Evolutionary conservation across 75 land plant species (phyloP).

Genomic region (Selaginella moellendorffii): DNA sequence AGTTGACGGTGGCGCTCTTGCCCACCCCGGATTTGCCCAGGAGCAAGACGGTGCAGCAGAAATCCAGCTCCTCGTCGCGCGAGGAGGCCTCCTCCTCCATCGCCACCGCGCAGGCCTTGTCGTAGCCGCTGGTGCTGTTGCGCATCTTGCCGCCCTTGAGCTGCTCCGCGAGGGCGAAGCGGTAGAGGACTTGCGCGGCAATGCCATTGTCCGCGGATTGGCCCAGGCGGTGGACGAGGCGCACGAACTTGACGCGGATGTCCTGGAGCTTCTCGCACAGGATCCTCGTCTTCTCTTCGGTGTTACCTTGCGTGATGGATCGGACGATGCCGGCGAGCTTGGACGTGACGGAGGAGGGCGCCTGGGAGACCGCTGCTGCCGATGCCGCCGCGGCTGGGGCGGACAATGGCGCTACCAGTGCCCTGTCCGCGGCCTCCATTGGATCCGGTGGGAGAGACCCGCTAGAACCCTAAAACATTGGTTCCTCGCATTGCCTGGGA

Average conservation of each 20-base stretch:
- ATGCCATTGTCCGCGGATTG: background rate
- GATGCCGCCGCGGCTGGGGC: background rate
- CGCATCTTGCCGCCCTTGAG: slow-evolving; percentile 1
- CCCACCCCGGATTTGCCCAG: slow-evolving; percentile 7
- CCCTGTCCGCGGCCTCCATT: background rate
- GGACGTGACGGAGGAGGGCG: background rate
- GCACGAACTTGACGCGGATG: slow-evolving; percentile 3
- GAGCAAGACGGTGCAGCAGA: background rate
- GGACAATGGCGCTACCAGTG: background rate
- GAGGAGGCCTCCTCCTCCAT: background rate
- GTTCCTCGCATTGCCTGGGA: too few relatives aligned
- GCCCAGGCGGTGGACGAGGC: background rate
- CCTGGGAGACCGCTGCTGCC: background rate
- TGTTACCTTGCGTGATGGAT: background rate
- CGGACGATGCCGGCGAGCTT: background rate
- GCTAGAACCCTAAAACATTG: too few relatives aligned
- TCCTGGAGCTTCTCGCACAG: slow-evolving; percentile 6
- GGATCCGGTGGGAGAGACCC: too few relatives aligned
- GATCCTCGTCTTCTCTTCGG: background rate
- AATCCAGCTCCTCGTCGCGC: background rate
- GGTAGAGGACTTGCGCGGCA: slow-evolving; percentile 1
- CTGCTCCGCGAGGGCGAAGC: slow-evolving; percentile 1
- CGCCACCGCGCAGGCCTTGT: background rate
- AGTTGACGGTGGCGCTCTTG: slow-evolving; percentile 7
- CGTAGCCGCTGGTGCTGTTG: background rate